These are phyloP conservation scores for Phytophthora cactorum DNA, from an alignment of 352 stramenopile genomes.

Conservation along the genomic window DNA sequence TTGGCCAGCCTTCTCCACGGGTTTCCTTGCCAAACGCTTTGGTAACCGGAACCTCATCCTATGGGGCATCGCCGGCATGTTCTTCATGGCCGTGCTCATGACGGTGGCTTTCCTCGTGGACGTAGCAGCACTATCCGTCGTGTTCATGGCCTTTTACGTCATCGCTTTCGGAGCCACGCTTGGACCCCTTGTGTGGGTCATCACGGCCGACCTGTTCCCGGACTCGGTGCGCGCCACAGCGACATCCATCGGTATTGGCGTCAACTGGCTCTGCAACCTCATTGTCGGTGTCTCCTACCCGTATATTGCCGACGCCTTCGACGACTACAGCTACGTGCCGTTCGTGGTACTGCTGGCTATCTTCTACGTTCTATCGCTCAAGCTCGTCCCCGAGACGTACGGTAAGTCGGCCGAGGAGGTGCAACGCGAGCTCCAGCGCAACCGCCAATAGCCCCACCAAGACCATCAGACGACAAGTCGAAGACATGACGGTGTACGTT, in stretches of 20 bases:
- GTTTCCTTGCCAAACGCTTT: conserved; percentile 47
- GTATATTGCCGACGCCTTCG: conserved; percentile 40
- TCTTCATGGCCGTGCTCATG: conserved; percentile 52
- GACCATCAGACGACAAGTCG: too few species aligned
- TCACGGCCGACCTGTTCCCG: conserved; percentile 30
- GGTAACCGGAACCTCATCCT: conserved; percentile 64
- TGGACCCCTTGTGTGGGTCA: conserved; percentile 49
- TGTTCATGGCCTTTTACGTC: conserved; percentile 60
- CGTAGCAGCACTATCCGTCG: conserved; percentile 42
- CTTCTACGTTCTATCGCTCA: conserved; percentile 51
- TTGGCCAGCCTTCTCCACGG: conserved; percentile 35
- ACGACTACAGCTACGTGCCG: conserved; percentile 45
- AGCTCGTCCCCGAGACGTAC: conserved; percentile 34
- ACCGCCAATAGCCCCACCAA: too few species aligned
- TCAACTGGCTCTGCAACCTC: conserved; percentile 56
- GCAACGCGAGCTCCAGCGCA: too few species aligned
- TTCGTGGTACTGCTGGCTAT: conserved; percentile 45
- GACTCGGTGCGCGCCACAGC: conserved; percentile 40
- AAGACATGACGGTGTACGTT: too few species aligned
- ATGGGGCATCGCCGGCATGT: conserved; percentile 51
- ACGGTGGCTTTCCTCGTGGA: conserved; percentile 52
- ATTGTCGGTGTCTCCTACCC: conserved; percentile 52
- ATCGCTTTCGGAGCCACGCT: conserved; percentile 51
- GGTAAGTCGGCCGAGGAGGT: too few species aligned
- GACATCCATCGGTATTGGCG: conserved; percentile 45